These are phyloP conservation scores for Gossypioides kirkii DNA, from an alignment of 345 rosid genomes.

Conservation along the genomic window DNA sequence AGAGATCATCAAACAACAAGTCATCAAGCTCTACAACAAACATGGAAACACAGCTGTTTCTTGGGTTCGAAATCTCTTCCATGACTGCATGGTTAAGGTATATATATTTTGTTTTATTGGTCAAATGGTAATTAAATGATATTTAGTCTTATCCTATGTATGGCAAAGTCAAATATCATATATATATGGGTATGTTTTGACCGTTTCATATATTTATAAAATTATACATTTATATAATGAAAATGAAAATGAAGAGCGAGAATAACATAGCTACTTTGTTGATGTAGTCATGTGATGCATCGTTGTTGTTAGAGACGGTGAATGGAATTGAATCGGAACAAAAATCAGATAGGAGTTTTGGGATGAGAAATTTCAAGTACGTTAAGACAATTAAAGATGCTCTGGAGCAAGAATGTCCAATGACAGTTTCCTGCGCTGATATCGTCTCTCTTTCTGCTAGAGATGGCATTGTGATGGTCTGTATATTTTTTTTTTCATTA, in stretches of 20 bases:
- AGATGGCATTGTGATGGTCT: conserved; percentile 73
- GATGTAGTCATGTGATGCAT: conserved; percentile 74
- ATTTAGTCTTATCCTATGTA: too few species aligned
- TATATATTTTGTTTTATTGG: background rate
- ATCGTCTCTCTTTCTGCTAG: conserved; percentile 73
- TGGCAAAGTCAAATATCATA: too few species aligned
- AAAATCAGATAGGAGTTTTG: conserved; percentile 55
- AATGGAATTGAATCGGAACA: conserved; percentile 59
- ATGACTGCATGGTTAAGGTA: conserved; percentile 71
- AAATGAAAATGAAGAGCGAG: background rate
- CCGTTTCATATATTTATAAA: too few species aligned
- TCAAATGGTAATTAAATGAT: background rate
- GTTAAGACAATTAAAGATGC: conserved; percentile 66
- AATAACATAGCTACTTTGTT: background rate
- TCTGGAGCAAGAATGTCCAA: conserved; percentile 65
- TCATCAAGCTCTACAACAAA: conserved; percentile 50
- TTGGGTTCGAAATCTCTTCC: conserved; percentile 92
- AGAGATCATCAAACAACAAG: conserved; percentile 65
- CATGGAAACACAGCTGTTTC: conserved; percentile 90
- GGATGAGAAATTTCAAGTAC: conserved; percentile 87
- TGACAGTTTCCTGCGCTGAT: conserved; percentile 83
- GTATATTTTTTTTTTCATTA: background rate
- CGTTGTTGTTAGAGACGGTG: conserved; percentile 53
- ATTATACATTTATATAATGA: background rate
- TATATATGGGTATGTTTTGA: too few species aligned